Evolutionary conservation across 129 eudicot species (phyloP), one percentile per base, ranked within the genome.

Genomic region (Saposhnikovia divaricata): DNA sequence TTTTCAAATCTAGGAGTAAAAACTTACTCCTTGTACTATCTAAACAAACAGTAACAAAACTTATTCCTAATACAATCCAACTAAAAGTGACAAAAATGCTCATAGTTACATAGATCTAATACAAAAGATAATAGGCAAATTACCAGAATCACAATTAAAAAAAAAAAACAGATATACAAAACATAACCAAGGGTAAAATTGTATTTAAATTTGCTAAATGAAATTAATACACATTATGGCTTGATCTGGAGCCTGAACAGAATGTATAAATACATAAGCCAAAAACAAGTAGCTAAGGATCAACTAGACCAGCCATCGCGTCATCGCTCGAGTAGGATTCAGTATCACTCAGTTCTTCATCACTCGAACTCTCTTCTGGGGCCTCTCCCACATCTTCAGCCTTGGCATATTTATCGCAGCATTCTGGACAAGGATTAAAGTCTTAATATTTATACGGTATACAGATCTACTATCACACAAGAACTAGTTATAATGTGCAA

Each of bases 261-360:
- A 43, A 78, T 78, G 43, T 78, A 42, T 40, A 43, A 10, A 39
- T 4, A n/a, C 74, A 61, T 39, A 15, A 61, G 34, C 69, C 34
- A 25, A 23, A 46, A 6, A 75, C 61, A 27, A 75, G 59, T 34
- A 75, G 43, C 78, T 75, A 75, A 2, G 98, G 97, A 88, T 89
- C 97, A 50, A 85, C 95, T 5, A 86, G 84, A 50, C 98, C 97
- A 23, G 85, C 88, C 89, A 91, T 85, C 27, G 81, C 97, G 61
- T 94, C 98, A 74, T 94, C 98, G 78, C 92, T 85, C 0, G 97
- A 94, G 78, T 86, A 93, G 37, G 85, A 88, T 51, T 87, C 98
- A 4, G 76, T 93, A 79, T 91, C 97, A 43, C 93, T 91, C 84
- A 86, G 79, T 53, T 93, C 97, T 76, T 94, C 98, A 39, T 91